A percentile compares a stretch with the other conserved stretches of the same genome.
Conservation (phyloP, 345 rosid species). For the Rhodomyrtus tomentosa region DNA sequence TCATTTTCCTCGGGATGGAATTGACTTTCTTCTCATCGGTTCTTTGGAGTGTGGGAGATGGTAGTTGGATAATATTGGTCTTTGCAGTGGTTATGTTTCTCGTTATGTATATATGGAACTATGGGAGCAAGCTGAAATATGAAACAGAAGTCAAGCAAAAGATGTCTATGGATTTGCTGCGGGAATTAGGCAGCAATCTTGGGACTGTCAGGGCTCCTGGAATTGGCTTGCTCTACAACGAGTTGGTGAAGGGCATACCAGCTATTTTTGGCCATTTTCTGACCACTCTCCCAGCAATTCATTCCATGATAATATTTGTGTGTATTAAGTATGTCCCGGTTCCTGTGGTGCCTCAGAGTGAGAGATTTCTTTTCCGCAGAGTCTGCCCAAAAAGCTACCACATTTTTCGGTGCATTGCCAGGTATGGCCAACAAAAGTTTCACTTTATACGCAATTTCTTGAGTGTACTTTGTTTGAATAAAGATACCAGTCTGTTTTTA, state of each 20-base stretch:
- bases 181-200: slow-evolving; percentile 84
- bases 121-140: slow-evolving; percentile 93
- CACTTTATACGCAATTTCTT: neutral
- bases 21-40: slow-evolving; percentile 82
- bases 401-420: slow-evolving; percentile 94
- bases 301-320: slow-evolving; percentile 94
- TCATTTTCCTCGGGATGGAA: slow-evolving; percentile 77
- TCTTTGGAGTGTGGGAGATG: slow-evolving; percentile 64
- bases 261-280: slow-evolving; percentile 97
- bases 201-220: slow-evolving; percentile 99
- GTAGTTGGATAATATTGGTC: slow-evolving; percentile 94
- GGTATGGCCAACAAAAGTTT: slow-evolving; percentile 27
- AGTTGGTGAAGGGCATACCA: slow-evolving; percentile 87
- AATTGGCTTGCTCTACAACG: slow-evolving; percentile 91
- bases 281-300: slow-evolving; percentile 94
- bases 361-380: slow-evolving; percentile 92
- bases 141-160: slow-evolving; percentile 96
- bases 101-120: slow-evolving; percentile 89
- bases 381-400: slow-evolving; percentile 87
- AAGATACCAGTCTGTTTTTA: neutral
- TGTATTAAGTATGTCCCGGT: slow-evolving; percentile 94
- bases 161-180: slow-evolving; percentile 86
- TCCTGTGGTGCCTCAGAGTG: slow-evolving; percentile 89
- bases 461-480: neutral
- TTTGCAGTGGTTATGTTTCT: slow-evolving; percentile 79